Base-by-base conservation (phyloP, 306 rosid genomes). In the Lotus japonicus region DNA sequence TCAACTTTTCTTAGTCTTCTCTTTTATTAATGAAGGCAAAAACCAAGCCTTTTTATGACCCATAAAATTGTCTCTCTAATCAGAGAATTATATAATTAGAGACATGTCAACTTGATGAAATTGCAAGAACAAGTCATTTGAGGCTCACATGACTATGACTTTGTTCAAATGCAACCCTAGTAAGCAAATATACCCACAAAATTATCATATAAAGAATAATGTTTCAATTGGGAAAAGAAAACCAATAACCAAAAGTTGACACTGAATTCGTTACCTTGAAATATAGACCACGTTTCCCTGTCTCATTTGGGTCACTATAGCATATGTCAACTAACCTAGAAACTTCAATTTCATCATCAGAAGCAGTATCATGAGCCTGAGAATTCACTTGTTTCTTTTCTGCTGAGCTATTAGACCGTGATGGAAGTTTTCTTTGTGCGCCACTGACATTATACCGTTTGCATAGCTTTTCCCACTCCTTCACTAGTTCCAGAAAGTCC, bases 381-480 rank as follows among this genome's bases (percentile, higher is more conserved):
- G 69, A 66, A 45, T 59, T 53, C 63, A 11, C 54, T 39, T 26
- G 57, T 56, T 15, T 18, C 35, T 79, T 68, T n/a, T 12, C 72
- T 80, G 56, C 70, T 17, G 81, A 70, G 13, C 72, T 42, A 61
- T 66, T 57, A 26, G 83, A 73, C 51, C 81, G 82, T 53, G 72
- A 66, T 44, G 69, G 58, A 46, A 15, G 59, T 35, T 64, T 61
- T 36, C 67, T 72, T 66, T 79, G 83, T 10, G 48, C 54, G 54
- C 45, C 77, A 72, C 16, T 57, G 38, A 42, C 81, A 44, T 68
- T 74, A 79, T 72, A 83, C 59, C 77, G 88, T 77, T 49, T 83
- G 78, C 98, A 86, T 68, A 92, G 83, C 64, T 86, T 90, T 61
- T 86, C 94, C 98, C 98, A 92, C 72, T 86, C 91, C 82, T 80